Conservation (phyloP, 495 filamentous ascomycete species). For the Staphylotrichum longicolle region DNA sequence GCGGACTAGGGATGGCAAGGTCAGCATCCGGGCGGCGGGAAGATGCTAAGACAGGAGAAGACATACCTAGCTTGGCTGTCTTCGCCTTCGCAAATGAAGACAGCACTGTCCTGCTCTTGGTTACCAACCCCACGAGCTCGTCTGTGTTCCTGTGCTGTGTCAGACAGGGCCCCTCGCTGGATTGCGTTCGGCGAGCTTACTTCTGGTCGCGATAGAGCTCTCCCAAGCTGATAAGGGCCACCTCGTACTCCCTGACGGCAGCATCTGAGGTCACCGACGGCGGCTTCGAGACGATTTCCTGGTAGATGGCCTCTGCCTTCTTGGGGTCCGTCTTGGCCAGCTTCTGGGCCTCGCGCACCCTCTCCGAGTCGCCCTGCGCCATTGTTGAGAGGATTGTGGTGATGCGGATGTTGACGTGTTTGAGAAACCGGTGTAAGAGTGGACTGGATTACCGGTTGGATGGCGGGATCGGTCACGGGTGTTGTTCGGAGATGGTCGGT, state of each 20-base stretch:
- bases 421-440: not conserved
- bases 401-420: not conserved
- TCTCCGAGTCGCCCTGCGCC: conserved; percentile 48
- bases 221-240: conserved; percentile 77
- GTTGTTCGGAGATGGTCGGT: not conserved
- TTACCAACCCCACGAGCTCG: conserved; percentile 88
- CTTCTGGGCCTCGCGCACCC: conserved; percentile 72
- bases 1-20: conserved; percentile 62
- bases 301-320: conserved; percentile 80
- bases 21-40: not conserved
- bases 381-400: conserved; percentile 28
- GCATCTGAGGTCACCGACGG: conserved; percentile 77
- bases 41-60: not conserved
- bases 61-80: conserved; percentile 94
- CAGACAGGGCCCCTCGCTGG: conserved; percentile 49
- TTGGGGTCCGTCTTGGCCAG: conserved; percentile 71
- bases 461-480: conserved; percentile 4
- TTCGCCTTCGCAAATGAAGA: conserved; percentile 98
- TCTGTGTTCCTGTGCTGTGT: conserved; percentile 60
- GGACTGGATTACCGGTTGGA: not conserved
- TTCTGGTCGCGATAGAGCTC: conserved; percentile 90
- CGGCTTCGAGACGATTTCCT: conserved; percentile 79
- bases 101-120: conserved; percentile 81
- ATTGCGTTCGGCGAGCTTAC: conserved; percentile 37
- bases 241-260: conserved; percentile 83